phyloP scores from a whole-genome alignment of 805 yeast genomes.

The Teunomyces stri region DNA sequence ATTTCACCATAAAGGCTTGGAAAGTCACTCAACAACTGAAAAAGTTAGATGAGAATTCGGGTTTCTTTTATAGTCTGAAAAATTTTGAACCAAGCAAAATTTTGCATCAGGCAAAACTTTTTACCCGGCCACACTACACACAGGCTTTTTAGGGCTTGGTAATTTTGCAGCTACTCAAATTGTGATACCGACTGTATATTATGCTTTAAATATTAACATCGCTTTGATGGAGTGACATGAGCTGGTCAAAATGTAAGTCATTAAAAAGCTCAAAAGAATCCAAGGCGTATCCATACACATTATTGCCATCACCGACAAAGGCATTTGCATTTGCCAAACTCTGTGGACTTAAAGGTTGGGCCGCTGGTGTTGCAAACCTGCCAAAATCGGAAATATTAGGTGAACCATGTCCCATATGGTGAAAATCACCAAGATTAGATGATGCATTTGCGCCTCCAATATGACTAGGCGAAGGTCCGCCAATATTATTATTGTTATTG shows the following conservation, averaged over 20 bases:
- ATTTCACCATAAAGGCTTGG: no score
- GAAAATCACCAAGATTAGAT: neutral
- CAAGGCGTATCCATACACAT: slow-evolving; percentile 1
- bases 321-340: neutral
- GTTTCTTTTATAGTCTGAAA: slow-evolving; percentile 2
- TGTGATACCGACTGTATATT: neutral
- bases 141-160: slow-evolving; percentile 2
- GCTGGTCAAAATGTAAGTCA: slow-evolving; percentile 7
- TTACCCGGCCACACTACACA: slow-evolving; percentile 1
- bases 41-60: neutral
- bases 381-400: neutral
- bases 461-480: neutral
- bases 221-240: neutral
- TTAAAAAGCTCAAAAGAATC: slow-evolving; percentile 5
- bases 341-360: slow-evolving; percentile 7
- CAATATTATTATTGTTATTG: neutral
- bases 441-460: neutral
- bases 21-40: no score
- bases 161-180: neutral
- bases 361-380: neutral
- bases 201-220: neutral
- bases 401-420: neutral
- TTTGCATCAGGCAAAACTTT: neutral
- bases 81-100: neutral
- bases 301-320: neutral